Evolutionary conservation across 495 filamentous ascomycete species (phyloP), one percentile per base, ranked within the genome.

Genomic region (Xylaria longipes): DNA sequence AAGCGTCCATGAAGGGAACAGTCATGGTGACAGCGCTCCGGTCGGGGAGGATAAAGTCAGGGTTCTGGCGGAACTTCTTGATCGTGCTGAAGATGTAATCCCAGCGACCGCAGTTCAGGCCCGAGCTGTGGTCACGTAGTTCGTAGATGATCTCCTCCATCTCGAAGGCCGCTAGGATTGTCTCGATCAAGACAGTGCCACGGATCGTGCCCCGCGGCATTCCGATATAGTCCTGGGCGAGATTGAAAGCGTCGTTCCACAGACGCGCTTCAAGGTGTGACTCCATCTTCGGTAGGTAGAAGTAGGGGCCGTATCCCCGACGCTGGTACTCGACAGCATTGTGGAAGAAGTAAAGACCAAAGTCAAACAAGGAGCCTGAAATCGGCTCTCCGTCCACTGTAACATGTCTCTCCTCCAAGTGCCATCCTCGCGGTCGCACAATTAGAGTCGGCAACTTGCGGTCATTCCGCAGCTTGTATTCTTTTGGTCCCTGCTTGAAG

Each of bases 121-220:
- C 96, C 14, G 96, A 92, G 82, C 91, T 94, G 86, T 99, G 96
- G 79, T 98, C 95, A 46, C 96, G 93, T 72, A 99, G 91, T 83
- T 99, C 96, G 85, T 97, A 99, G 82, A 99, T 98, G 83, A 99
- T 98, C 91, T 99, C 96, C 71, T 99, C 96, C 96, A 99, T 99
- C 86, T 99, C 97, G 76, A 99, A 99, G n/a, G 94, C 97, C 39
- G 97, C 96, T 31, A 94, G 86, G 83, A 99, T 98, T 69, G 96
- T 99, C 88, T 99, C 96, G 81, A 99, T 98, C 74, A 99, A 85
- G 25, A 99, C 96, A 4, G 96, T 99, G 72, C 89, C 97, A 75
- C 96, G 91, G 83, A 98, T 97, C 33, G 94, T 98, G 33, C 97
- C 97, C 61, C 96, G 89, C 45, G 89, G 90, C 79, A 99, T 91